phyloP scores from a whole-genome alignment of 352 stramenopile species.

The Lagenidium giganteum region DNA sequence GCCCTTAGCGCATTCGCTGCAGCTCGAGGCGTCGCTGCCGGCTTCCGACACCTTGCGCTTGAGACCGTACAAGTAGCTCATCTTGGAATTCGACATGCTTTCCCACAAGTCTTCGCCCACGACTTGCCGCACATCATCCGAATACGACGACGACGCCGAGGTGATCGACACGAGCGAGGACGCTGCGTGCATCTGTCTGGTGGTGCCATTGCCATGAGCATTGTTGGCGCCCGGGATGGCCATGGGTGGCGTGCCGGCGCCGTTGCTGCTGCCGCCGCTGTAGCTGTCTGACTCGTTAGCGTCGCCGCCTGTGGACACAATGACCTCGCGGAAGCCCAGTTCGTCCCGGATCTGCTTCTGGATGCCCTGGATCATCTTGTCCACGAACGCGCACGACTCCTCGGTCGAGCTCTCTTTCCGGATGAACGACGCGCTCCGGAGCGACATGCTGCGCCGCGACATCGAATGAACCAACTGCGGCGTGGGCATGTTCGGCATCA shows the following conservation, averaged over 20 bases:
- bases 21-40: slow-evolving; percentile 25
- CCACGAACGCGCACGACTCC: slow-evolving; percentile 53
- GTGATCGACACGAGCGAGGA: slow-evolving; percentile 4
- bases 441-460: slow-evolving; percentile 25
- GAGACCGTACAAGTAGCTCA: slow-evolving; percentile 21
- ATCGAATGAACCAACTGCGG: slow-evolving; percentile 29
- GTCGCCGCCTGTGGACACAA: slow-evolving; percentile 44
- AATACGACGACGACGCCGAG: slow-evolving; percentile 12
- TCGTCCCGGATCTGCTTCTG: slow-evolving; percentile 53
- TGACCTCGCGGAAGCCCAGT: slow-evolving; percentile 60
- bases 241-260: slow-evolving; percentile 10
- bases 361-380: slow-evolving; percentile 62
- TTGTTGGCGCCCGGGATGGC: slow-evolving; percentile 15
- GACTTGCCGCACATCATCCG: slow-evolving; percentile 14
- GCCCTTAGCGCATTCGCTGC: slow-evolving; percentile 52
- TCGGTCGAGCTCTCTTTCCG: slow-evolving; percentile 38
- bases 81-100: slow-evolving; percentile 6
- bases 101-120: slow-evolving; percentile 17
- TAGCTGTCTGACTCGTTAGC: slow-evolving; percentile 24
- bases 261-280: background rate
- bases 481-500: slow-evolving; percentile 33
- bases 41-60: slow-evolving; percentile 20
- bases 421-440: slow-evolving; percentile 22
- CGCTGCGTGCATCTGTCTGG: too few species aligned
- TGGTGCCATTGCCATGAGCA: too few species aligned